Base-by-base conservation (phyloP, 345 rosid genomes). In the Corchorus olitorius region DNA sequence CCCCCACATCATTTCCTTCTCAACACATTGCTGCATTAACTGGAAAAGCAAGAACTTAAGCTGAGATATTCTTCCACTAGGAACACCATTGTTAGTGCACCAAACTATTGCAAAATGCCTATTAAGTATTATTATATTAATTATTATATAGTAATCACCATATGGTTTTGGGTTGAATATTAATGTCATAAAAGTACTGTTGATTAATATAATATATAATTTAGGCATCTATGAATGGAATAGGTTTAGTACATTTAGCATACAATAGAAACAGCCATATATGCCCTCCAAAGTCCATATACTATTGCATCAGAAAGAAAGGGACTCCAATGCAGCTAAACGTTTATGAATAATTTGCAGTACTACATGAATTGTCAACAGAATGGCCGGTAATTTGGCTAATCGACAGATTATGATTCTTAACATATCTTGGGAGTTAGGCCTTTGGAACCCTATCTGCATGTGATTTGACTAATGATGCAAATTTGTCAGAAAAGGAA, bases 71-170 rank as follows among this genome's bases (percentile, higher is more conserved):
- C 48, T 62, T 15, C 53, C 56, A 8, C 34, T 13, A 39, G n/a
- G 35, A 71, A 71, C 63, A 55, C 50, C 73, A 50, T 69, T 69
- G 74, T 55, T 74, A 62, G 77, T 62, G 77, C 70, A 48, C 45
- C 50, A 62, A 61, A 63, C 59, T 74, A 50, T 74, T 74, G 48
- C 14, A 19, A 34, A 34, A 70, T 41, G 7, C 54, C 76, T 22
- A 58, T 50, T 50, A 54, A 58, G 20, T 35, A 12, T 50, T 48
- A 22, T 76, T 2, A 10, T 4, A 46, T 0, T 20, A 12, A 33
- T 17, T 2, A 27, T 27, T 27, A 27, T 2, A 9, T 3, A 46
- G 0, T 20, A 12, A 33, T 17, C 5, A 34, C 16, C 74, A 11
- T 70, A 17, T 34, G 11, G 16, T 53, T 70, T 70, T n/a, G 61